phyloP scores from a whole-genome alignment of 1,139 yeast species.

The Lodderomyces orthopsilosis region DNA sequence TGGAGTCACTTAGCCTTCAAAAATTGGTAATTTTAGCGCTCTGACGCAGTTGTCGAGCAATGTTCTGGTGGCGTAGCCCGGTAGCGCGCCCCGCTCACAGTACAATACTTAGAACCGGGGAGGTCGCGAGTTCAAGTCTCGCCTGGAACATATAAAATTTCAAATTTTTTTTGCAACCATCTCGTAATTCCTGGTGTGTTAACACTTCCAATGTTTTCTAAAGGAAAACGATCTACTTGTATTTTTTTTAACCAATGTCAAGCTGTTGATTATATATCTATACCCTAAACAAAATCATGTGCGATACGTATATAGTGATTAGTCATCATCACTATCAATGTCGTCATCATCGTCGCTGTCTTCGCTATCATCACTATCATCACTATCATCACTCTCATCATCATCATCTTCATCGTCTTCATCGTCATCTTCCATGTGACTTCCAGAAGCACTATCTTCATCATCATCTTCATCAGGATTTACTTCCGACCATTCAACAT shows the following conservation, averaged over 20 bases:
- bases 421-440: constrained; percentile 16
- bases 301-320: no score
- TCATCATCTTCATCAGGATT: constrained; percentile 51
- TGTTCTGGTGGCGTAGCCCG: constrained; percentile 41
- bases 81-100: constrained; percentile 38
- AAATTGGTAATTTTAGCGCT: not conserved
- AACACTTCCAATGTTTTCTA: no score
- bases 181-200: no score
- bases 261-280: not conserved
- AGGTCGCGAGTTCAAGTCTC: constrained; percentile 45
- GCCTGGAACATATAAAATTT: constrained; percentile 27
- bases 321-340: constrained; percentile 1
- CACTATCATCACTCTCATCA: constrained; percentile 9
- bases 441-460: constrained; percentile 48
- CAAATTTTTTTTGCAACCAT: not conserved
- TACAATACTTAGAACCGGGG: constrained; percentile 8
- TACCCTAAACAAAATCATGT: not conserved
- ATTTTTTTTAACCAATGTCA: not conserved
- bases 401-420: constrained; percentile 18
- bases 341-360: constrained; percentile 6
- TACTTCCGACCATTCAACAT: constrained; percentile 74
- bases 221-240: no score
- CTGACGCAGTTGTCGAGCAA: constrained; percentile 3
- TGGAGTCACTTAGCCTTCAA: not conserved
- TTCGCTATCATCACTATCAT: constrained; percentile 5